A percentile compares a stretch with the other conserved stretches of the same genome.
Conservation (phyloP, 2,329 filamentous ascomycete species). For the Fusarium luffae region DNA sequence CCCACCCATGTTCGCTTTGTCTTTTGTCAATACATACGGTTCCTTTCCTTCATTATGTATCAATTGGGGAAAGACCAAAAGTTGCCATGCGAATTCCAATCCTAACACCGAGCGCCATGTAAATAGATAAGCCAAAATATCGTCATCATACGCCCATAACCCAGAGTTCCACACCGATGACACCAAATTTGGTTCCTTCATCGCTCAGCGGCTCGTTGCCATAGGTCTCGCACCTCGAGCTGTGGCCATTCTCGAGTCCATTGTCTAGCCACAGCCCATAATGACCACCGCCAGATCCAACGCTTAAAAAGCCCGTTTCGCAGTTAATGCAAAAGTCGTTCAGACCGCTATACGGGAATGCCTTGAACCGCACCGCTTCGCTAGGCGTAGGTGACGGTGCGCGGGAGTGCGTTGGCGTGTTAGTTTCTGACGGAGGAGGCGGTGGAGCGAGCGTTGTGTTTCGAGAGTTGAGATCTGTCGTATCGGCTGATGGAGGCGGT, state of each 20-base stretch:
- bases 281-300: conserved; percentile 88
- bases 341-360: conserved; percentile 93
- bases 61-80: conserved; percentile 17
- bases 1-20: not conserved
- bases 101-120: conserved; percentile 35
- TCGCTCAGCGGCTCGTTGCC: conserved; percentile 95
- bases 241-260: conserved; percentile 84
- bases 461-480: conserved; percentile 57
- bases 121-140: conserved; percentile 12
- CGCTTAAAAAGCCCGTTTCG: conserved; percentile 83
- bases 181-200: conserved; percentile 89
- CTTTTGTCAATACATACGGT: conserved; percentile 1
- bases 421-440: conserved; percentile 38
- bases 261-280: conserved; percentile 96
- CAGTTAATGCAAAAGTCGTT: conserved; percentile 98
- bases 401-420: conserved; percentile 44
- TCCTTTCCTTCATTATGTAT: conserved; percentile 1
- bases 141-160: conserved; percentile 72
- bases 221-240: conserved; percentile 87
- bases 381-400: conserved; percentile 61
- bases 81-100: conserved; percentile 8
- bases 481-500: conserved; percentile 64
- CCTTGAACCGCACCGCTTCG: conserved; percentile 91
- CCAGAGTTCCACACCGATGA: conserved; percentile 94
- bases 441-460: conserved; percentile 52